Conservation (phyloP, 805 yeast genomes). For the Hanseniaspora vineae region DNA sequence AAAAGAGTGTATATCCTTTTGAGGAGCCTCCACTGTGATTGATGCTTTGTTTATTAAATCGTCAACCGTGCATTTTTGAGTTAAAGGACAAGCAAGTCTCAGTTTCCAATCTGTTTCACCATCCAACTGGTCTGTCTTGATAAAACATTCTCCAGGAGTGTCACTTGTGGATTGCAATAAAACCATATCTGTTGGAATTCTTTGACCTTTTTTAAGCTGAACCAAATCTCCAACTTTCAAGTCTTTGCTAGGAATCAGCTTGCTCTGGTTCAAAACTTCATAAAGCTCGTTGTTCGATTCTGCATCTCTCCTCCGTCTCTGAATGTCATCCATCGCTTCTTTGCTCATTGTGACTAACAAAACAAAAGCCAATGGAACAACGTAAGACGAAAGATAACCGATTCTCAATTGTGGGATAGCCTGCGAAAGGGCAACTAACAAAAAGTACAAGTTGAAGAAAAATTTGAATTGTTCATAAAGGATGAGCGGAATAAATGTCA, state of each 20-base stretch:
- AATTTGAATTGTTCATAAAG: slow-evolving; percentile 94
- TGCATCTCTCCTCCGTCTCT: slow-evolving; percentile 76
- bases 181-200: slow-evolving; percentile 91
- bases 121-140: slow-evolving; percentile 93
- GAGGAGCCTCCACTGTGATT: slow-evolving; percentile 69
- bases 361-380: slow-evolving; percentile 91
- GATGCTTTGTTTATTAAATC: slow-evolving; percentile 37
- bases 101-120: slow-evolving; percentile 99
- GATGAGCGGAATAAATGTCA: slow-evolving; percentile 78
- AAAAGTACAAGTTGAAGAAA: slow-evolving; percentile 84
- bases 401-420: slow-evolving; percentile 79
- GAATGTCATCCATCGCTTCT: slow-evolving; percentile 90
- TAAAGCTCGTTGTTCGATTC: slow-evolving; percentile 80
- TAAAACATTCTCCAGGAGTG: slow-evolving; percentile 73
- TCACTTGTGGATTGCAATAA: slow-evolving; percentile 67
- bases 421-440: slow-evolving; percentile 89
- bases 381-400: slow-evolving; percentile 84
- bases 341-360: slow-evolving; percentile 85
- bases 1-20: slow-evolving; percentile 71
- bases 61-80: slow-evolving; percentile 47
- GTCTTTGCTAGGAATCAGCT: slow-evolving; percentile 40
- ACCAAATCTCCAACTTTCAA: slow-evolving; percentile 82
- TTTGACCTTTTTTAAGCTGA: slow-evolving; percentile 59
- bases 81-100: slow-evolving; percentile 59
- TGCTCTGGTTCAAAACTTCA: slow-evolving; percentile 45